Percentiles rank a stretch among this genome's conserved stretches.
phyloP scores from a whole-genome alignment of 768 basidiomycete species.

The Amanita fuliginea region DNA sequence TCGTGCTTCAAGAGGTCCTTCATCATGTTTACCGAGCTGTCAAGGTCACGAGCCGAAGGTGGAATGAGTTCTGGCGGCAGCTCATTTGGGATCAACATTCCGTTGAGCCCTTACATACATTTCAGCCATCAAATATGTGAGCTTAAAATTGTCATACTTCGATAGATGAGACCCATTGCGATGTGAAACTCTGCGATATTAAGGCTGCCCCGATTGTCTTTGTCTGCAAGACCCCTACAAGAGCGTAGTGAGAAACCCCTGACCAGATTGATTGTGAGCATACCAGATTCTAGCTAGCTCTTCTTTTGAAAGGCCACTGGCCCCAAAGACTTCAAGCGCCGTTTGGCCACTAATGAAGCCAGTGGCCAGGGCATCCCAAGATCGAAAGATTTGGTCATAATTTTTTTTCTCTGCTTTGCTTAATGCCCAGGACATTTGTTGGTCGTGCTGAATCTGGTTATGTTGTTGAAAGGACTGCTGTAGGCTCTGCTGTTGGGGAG shows the following conservation, averaged over 20 bases:
- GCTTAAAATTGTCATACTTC: slow-evolving; percentile 47
- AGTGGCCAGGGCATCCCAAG: slow-evolving; percentile 77
- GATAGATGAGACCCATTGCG: slow-evolving; percentile 96
- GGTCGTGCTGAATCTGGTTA: slow-evolving; percentile 63
- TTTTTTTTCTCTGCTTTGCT: slow-evolving; percentile 89
- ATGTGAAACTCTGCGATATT: slow-evolving; percentile 96
- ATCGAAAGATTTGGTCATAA: slow-evolving; percentile 92
- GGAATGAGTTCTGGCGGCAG: slow-evolving; percentile 88
- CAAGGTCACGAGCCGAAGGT: slow-evolving; percentile 83
- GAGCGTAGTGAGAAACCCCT: not conserved
- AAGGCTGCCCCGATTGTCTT: slow-evolving; percentile 88
- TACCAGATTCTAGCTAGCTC: slow-evolving; percentile 93
- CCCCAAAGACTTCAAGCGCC: slow-evolving; percentile 88
- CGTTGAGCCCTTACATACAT: slow-evolving; percentile 62
- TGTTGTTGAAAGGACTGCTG: slow-evolving; percentile 85
- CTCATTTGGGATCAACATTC: slow-evolving; percentile 78
- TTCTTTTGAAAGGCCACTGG: slow-evolving; percentile 80
- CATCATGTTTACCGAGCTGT: slow-evolving; percentile 80
- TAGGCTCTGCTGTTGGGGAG: slow-evolving; percentile 53
- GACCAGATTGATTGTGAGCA: slow-evolving; percentile 14
- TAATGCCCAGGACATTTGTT: slow-evolving; percentile 78
- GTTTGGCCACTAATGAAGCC: slow-evolving; percentile 83
- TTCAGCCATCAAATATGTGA: not conserved
- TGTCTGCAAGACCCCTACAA: slow-evolving; percentile 84
- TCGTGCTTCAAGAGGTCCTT: slow-evolving; percentile 85